These are phyloP conservation scores for Yamadazyma mexicana DNA, from an alignment of 1,139 yeast genomes.

Conservation along the genomic window DNA sequence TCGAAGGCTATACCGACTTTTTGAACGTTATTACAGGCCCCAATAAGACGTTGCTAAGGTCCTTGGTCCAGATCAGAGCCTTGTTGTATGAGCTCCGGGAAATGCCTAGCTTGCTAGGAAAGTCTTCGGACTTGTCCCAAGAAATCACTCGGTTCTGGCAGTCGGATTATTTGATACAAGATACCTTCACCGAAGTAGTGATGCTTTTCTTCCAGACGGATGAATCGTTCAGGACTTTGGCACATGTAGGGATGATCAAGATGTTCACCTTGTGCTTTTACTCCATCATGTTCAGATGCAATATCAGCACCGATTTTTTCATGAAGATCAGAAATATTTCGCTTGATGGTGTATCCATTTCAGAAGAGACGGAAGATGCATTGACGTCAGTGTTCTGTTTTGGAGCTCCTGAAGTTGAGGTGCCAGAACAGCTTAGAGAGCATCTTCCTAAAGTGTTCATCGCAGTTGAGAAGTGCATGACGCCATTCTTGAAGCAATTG, in stretches of 20 bases:
- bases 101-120: slow-evolving; percentile 16
- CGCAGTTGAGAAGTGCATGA: slow-evolving; percentile 29
- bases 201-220: slow-evolving; percentile 44
- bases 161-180: slow-evolving; percentile 23
- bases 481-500: slow-evolving; percentile 40
- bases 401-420: slow-evolving; percentile 1
- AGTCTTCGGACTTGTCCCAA: slow-evolving; percentile 15
- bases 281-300: slow-evolving; percentile 18
- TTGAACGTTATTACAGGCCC: slow-evolving; percentile 34
- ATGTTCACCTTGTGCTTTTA: slow-evolving; percentile 23
- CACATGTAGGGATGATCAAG: slow-evolving; percentile 31
- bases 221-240: slow-evolving; percentile 39
- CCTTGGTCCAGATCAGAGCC: slow-evolving; percentile 34
- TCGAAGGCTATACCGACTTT: slow-evolving; percentile 31
- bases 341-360: neutral
- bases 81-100: slow-evolving; percentile 21
- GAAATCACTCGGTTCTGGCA: slow-evolving; percentile 29
- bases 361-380: slow-evolving; percentile 1
- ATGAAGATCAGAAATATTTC: slow-evolving; percentile 1
- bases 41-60: slow-evolving; percentile 33
- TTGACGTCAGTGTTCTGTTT: neutral
- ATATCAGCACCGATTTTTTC: slow-evolving; percentile 1
- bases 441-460: slow-evolving; percentile 20
- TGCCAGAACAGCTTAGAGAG: slow-evolving; percentile 1
- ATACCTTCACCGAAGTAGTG: slow-evolving; percentile 39